Evolutionary conservation across 106 monocot species (phyloP).

Genomic region (Acanthochlamys bracteata): DNA sequence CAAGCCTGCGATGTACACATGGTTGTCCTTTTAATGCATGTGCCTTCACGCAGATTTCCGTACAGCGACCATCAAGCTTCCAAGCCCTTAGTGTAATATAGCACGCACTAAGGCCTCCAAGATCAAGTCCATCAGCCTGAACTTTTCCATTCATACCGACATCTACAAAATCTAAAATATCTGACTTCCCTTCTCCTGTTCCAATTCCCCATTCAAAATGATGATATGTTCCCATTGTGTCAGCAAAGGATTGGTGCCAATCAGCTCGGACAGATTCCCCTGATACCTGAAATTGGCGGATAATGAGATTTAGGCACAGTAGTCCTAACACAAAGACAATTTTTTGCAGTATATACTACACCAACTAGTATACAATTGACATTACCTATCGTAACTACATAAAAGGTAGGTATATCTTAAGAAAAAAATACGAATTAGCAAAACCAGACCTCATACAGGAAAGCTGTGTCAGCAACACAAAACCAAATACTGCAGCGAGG

Average conservation of each 20-base stretch:
- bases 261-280: slow-evolving; percentile 70
- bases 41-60: slow-evolving; percentile 76
- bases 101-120: slow-evolving; percentile 47
- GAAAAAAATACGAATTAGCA: background rate
- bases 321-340: background rate
- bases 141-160: slow-evolving; percentile 70
- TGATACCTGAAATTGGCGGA: slow-evolving; percentile 54
- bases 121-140: slow-evolving; percentile 66
- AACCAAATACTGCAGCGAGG: slow-evolving; percentile 66
- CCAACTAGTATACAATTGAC: background rate
- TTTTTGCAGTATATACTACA: background rate
- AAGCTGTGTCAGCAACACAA: slow-evolving; percentile 66
- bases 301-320: background rate
- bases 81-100: slow-evolving; percentile 82
- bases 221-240: slow-evolving; percentile 60
- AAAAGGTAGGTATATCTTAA: background rate
- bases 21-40: slow-evolving; percentile 91
- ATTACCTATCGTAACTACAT: background rate
- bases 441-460: slow-evolving; percentile 56
- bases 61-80: slow-evolving; percentile 66
- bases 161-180: slow-evolving; percentile 81
- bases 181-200: slow-evolving; percentile 81
- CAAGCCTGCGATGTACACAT: slow-evolving; percentile 82
- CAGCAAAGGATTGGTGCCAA: slow-evolving; percentile 75
- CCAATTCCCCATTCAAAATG: slow-evolving; percentile 98